Evolutionary conservation across 352 stramenopile genomes (phyloP), one percentile per base, ranked within the genome.

Genomic region (Peronospora farinosa): DNA sequence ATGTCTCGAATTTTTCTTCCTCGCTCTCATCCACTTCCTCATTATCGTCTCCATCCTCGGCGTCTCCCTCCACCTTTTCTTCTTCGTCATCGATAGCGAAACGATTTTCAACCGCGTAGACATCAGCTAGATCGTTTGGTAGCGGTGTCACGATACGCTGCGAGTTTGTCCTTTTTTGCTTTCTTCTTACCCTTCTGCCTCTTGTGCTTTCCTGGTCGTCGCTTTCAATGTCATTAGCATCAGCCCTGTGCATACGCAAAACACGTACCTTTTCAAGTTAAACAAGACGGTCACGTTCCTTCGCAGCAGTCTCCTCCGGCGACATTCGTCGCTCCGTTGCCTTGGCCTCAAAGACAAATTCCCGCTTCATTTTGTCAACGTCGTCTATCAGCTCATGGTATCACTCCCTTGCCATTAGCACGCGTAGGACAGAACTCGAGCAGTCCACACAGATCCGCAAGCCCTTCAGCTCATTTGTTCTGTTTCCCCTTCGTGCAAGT

Each of bases 241-340:
- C 75, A 40, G 96, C 88, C n/a, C 92, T 91, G 51, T 95, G 88
- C 95, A 98, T 98, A 40, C 94, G 77, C 5, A 87, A 89, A 15
- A 98, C 54, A n/a, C 95, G 84, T 58, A 92, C 86, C 39, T 88
- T 90, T 69, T 98, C 95, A 13, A 98, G 58, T 56, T 96, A 7
- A 92, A 73, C n/a, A 16, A 98, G 67, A 35, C 80, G 71, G 37
- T 98, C 89, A 15, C 86, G 74, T 64, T 98, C 90, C 56, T 93
- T 89, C 57, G 92, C 86, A 46, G 92, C 95, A 23, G 88, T 79
- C 59, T 98, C 95, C 64, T 98, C 95, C 0, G 86, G 78, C 27
- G 90, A 97, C 78, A 98, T 93, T 0, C 87, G 95, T 16, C 95
- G 81, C 65, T 98, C 94, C 13, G 85, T 96, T 2, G 95, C 93